These are phyloP conservation scores for Cyamopsis tetragonoloba DNA, from an alignment of 306 rosid species.

Conservation along the genomic window DNA sequence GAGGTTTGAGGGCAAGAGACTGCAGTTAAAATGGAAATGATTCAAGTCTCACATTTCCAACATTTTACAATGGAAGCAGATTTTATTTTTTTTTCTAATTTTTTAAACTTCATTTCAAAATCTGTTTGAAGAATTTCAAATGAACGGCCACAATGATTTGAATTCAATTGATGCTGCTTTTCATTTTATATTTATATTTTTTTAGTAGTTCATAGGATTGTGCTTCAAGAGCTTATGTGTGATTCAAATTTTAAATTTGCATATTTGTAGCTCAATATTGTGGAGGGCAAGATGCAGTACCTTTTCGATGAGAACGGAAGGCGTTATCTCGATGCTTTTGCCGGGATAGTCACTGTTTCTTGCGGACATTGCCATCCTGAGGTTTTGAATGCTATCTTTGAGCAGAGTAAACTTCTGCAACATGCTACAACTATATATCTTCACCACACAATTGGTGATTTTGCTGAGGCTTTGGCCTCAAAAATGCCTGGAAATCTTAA, in stretches of 20 bases:
- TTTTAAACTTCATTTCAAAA: too few species aligned
- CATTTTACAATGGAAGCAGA: too few species aligned
- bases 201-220: not conserved
- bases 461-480: constrained; percentile 70
- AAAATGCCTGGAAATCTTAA: constrained; percentile 88
- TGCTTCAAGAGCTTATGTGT: not conserved
- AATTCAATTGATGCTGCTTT: not conserved
- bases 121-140: too few species aligned
- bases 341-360: constrained; percentile 97
- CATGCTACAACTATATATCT: constrained; percentile 82
- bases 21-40: too few species aligned
- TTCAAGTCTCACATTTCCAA: too few species aligned
- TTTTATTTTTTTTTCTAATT: too few species aligned
- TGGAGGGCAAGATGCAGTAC: constrained; percentile 95
- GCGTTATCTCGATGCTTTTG: constrained; percentile 94
- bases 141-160: too few species aligned
- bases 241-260: constrained; percentile 4
- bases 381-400: constrained; percentile 54
- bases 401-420: constrained; percentile 85
- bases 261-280: constrained; percentile 79
- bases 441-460: constrained; percentile 70
- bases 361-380: constrained; percentile 96
- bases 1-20: too few species aligned
- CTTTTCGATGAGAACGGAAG: constrained; percentile 79
- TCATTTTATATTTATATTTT: not conserved